A percentile compares a stretch with the other conserved stretches of the same genome.
phyloP scores from a whole-genome alignment of 2,329 filamentous ascomycete species.

The Colletotrichum musae region DNA sequence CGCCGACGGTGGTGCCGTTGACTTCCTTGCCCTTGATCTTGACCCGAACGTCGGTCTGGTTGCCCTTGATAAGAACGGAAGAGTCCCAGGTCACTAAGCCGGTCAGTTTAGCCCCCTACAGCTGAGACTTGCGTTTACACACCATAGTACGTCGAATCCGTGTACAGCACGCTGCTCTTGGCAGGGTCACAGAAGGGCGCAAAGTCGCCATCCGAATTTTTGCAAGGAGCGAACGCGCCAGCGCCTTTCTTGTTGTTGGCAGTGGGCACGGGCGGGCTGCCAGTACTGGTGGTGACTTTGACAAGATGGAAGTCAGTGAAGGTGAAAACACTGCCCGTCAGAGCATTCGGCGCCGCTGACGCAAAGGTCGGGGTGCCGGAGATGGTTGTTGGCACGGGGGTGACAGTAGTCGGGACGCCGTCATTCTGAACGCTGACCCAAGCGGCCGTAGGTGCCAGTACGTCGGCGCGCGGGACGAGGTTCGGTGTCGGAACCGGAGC shows the following conservation, averaged over 20 bases:
- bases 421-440: conserved; percentile 68
- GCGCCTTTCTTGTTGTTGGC: conserved; percentile 57
- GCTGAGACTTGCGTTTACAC: conserved; percentile 39
- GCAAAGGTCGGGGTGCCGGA: conserved; percentile 58
- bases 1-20: conserved; percentile 52
- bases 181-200: conserved; percentile 68
- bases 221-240: conserved; percentile 66
- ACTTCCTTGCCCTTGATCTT: conserved; percentile 55
- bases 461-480: conserved; percentile 42
- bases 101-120: conserved; percentile 17
- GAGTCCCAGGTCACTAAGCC: conserved; percentile 71
- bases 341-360: conserved; percentile 60
- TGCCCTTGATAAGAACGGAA: conserved; percentile 61
- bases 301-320: conserved; percentile 53
- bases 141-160: conserved; percentile 67
- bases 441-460: conserved; percentile 54
- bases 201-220: conserved; percentile 61
- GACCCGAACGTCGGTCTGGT: conserved; percentile 52
- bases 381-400: conserved; percentile 63
- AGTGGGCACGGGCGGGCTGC: conserved; percentile 61
- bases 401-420: conserved; percentile 63
- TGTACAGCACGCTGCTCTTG: conserved; percentile 58
- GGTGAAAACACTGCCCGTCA: conserved; percentile 61
- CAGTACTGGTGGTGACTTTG: conserved; percentile 57
- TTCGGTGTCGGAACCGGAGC: conserved; percentile 46